These are phyloP conservation scores for Coriaria nepalensis DNA, from an alignment of 306 rosid species.

Conservation along the genomic window DNA sequence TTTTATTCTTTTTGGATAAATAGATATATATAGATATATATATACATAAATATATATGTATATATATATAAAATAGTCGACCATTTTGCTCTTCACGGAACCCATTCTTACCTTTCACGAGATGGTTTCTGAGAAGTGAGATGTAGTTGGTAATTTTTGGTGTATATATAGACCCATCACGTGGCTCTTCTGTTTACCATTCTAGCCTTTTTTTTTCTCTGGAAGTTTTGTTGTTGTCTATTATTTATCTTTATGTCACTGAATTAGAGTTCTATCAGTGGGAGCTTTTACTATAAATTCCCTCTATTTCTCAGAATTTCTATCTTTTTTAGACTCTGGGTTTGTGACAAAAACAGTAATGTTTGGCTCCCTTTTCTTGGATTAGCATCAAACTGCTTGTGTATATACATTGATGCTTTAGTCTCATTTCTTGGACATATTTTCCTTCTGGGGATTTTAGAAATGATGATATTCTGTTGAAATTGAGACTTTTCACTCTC, in stretches of 20 bases:
- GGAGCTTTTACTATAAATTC: no score
- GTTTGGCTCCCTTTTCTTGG: slow-evolving; percentile 6
- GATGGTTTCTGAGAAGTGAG: slow-evolving; percentile 15
- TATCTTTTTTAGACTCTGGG: slow-evolving; percentile 8
- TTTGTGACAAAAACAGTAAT: slow-evolving; percentile 1
- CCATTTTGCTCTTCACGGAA: slow-evolving; percentile 6
- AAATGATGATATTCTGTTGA: background rate
- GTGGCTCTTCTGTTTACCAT: slow-evolving; percentile 10
- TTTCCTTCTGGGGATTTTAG: background rate
- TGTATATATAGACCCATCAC: slow-evolving; percentile 17
- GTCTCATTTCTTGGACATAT: background rate
- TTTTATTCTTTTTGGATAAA: background rate
- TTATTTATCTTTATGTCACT: no score
- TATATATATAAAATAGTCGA: slow-evolving; percentile 2
- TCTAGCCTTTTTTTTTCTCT: slow-evolving; percentile 8
- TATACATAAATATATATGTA: no score
- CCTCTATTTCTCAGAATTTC: slow-evolving; percentile 4
- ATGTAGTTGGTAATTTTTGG: slow-evolving; percentile 1
- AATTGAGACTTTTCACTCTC: background rate
- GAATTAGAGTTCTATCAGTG: background rate
- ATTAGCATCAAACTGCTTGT: slow-evolving; percentile 4
- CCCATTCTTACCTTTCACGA: slow-evolving; percentile 37
- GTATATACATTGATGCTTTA: background rate
- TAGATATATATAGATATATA: background rate
- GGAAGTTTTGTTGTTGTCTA: no score